phyloP scores from a whole-genome alignment of 768 basidiomycete species.

The Suillus clintonianus region DNA sequence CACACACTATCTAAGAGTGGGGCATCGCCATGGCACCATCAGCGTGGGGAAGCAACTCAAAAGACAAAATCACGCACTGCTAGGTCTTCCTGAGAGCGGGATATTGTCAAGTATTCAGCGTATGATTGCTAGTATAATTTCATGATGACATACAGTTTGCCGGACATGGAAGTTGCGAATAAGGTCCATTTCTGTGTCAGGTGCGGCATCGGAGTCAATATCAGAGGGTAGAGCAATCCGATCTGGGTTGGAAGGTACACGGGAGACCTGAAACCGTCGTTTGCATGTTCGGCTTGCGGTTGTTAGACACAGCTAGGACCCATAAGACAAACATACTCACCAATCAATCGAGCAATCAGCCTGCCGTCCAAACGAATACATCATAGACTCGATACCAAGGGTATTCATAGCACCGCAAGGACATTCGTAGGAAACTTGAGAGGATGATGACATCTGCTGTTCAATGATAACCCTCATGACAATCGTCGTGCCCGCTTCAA shows the following conservation, averaged over 20 bases:
- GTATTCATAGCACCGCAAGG: constrained; percentile 20
- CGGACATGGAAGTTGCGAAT: not conserved
- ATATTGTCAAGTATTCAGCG: not conserved
- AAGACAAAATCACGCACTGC: not conserved
- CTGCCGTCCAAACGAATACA: constrained; percentile 21
- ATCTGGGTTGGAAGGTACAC: not conserved
- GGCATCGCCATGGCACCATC: too few species aligned
- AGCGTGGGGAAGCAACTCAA: not conserved
- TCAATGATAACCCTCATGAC: constrained; percentile 26
- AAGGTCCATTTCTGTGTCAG: not conserved
- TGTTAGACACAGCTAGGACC: constrained; percentile 4
- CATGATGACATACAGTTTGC: not conserved
- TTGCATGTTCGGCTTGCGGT: constrained; percentile 20
- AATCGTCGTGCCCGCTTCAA: constrained; percentile 27
- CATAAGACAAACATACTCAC: constrained; percentile 8
- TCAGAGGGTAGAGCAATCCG: not conserved
- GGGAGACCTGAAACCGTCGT: constrained; percentile 25
- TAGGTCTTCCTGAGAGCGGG: not conserved
- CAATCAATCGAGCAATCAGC: constrained; percentile 25
- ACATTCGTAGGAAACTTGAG: not conserved
- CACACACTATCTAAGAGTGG: too few species aligned
- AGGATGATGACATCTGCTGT: constrained; percentile 12
- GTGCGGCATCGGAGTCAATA: not conserved
- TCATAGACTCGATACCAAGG: constrained; percentile 11
- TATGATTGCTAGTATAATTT: not conserved